These are phyloP conservation scores for Sporisorium sorghi DNA, from an alignment of 1,284 basidiomycete genomes.

Conservation along the genomic window DNA sequence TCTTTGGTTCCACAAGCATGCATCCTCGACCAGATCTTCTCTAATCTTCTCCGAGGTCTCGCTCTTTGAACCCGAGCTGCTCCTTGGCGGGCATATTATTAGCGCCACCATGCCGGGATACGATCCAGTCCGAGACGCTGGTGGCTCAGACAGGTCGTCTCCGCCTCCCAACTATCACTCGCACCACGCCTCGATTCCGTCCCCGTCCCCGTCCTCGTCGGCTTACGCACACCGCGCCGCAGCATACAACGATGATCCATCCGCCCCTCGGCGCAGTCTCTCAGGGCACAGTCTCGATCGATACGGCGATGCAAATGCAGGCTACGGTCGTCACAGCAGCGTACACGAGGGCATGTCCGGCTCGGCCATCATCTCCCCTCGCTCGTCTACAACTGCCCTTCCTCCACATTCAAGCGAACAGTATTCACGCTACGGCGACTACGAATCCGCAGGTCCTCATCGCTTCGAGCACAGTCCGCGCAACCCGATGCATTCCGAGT, in stretches of 20 bases:
- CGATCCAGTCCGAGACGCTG: slow-evolving; percentile 41
- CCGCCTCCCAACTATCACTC: slow-evolving; percentile 14
- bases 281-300: slow-evolving; percentile 23
- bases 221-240: slow-evolving; percentile 9
- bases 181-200: slow-evolving; percentile 20
- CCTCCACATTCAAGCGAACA: slow-evolving; percentile 12
- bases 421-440: slow-evolving; percentile 11
- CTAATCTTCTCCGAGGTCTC: slow-evolving; percentile 1
- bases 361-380: slow-evolving; percentile 17
- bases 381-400: slow-evolving; percentile 11
- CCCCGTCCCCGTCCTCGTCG: slow-evolving; percentile 26
- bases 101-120: slow-evolving; percentile 24
- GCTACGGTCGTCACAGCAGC: slow-evolving; percentile 13
- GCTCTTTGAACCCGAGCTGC: neutral
- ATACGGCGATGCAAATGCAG: slow-evolving; percentile 10
- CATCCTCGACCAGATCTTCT: neutral
- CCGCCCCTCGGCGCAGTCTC: slow-evolving; percentile 7
- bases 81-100: neutral
- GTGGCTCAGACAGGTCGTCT: slow-evolving; percentile 35
- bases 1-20: slow-evolving; percentile 4
- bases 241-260: slow-evolving; percentile 8
- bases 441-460: slow-evolving; percentile 19
- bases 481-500: slow-evolving; percentile 21
- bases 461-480: slow-evolving; percentile 23
- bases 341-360: slow-evolving; percentile 7